phyloP scores from a whole-genome alignment of 208 protist genomes.

The Blechomonas ayalai region DNA sequence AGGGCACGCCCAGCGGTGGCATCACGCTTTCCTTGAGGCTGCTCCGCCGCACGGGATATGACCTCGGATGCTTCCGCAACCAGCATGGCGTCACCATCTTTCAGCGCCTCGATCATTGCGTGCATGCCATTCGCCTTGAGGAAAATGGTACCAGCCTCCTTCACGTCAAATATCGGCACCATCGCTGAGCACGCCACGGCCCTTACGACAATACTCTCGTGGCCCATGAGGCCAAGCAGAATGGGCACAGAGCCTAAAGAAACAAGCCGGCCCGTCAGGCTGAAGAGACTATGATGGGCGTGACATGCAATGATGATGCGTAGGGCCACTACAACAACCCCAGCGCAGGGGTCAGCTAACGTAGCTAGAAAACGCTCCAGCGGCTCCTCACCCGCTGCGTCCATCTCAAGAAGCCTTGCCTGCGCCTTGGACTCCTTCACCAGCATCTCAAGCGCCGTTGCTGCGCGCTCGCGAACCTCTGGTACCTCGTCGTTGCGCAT shows the following conservation, averaged over 20 bases:
- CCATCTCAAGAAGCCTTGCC: constrained; percentile 27
- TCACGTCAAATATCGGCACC: constrained; percentile 51
- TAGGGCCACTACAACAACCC: constrained; percentile 54
- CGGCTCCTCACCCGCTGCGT: constrained; percentile 8
- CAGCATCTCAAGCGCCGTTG: constrained; percentile 50
- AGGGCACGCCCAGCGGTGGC: constrained; percentile 40
- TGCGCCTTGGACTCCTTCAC: constrained; percentile 42
- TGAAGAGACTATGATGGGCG: constrained; percentile 48
- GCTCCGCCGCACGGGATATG: constrained; percentile 36
- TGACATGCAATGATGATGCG: constrained; percentile 55
- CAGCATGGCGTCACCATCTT: constrained; percentile 25
- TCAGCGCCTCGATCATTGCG: constrained; percentile 31
- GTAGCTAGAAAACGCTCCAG: constrained; percentile 27
- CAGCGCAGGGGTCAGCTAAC: constrained; percentile 30
- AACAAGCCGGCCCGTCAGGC: constrained; percentile 38
- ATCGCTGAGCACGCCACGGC: constrained; percentile 54
- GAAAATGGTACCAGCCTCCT: constrained; percentile 63
- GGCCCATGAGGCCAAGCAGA: constrained; percentile 28
- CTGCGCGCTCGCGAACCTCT: constrained; percentile 56
- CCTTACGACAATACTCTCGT: constrained; percentile 22
- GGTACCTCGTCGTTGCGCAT: constrained; percentile 45
- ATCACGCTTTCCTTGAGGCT: constrained; percentile 43
- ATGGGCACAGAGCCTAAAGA: constrained; percentile 23
- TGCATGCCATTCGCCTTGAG: constrained; percentile 28
- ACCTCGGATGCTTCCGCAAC: constrained; percentile 64